phyloP scores from a whole-genome alignment of 345 rosid species.

The Eucalyptus sp. region DNA sequence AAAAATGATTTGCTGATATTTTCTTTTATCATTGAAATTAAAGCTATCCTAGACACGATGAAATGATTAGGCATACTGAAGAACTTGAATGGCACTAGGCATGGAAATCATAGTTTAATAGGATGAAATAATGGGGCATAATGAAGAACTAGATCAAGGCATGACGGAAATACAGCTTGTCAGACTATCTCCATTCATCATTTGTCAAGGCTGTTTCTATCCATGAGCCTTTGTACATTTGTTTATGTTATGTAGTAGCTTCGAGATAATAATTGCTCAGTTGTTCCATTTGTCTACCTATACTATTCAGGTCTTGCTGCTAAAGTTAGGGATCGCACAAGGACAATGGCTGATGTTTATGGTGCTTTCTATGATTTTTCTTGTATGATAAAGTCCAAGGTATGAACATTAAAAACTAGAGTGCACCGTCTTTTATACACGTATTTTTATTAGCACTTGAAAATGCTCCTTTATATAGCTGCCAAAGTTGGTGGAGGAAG shows the following conservation, averaged over 20 bases:
- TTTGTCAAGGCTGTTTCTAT: neutral
- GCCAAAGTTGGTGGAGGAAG: no score
- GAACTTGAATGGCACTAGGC: neutral
- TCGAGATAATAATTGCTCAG: neutral
- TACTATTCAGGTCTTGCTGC: conserved; percentile 72
- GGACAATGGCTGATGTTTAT: conserved; percentile 76
- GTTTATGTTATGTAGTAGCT: neutral
- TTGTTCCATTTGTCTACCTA: neutral
- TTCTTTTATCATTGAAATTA: neutral
- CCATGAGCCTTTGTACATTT: neutral
- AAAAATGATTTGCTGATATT: neutral
- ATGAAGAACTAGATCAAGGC: neutral
- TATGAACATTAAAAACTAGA: neutral
- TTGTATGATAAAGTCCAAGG: conserved; percentile 65
- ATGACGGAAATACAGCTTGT: neutral
- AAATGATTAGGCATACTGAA: neutral
- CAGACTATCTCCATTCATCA: neutral
- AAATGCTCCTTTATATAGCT: neutral
- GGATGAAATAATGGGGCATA: neutral
- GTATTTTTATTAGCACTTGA: neutral
- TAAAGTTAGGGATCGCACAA: conserved; percentile 66
- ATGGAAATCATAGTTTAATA: neutral
- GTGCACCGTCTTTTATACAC: neutral
- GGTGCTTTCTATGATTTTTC: conserved; percentile 76
- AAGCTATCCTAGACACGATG: neutral